A percentile compares a stretch with the other conserved stretches of the same genome.
These are phyloP conservation scores for Saccharomyces uvarum DNA, from an alignment of 1,139 yeast species.

Conservation along the genomic window DNA sequence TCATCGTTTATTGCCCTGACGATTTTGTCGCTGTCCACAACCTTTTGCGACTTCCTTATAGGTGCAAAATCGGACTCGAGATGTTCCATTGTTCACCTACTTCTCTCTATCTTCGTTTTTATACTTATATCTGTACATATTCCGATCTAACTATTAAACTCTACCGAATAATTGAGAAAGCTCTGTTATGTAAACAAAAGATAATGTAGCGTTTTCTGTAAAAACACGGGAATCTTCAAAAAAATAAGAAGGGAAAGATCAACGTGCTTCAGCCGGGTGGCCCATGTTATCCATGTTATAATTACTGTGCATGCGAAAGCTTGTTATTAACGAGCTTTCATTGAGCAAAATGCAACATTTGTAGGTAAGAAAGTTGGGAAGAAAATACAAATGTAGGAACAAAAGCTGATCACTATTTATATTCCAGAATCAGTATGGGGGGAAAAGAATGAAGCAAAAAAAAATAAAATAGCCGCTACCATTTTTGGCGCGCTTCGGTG, in stretches of 20 bases:
- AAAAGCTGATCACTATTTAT: too few relatives aligned
- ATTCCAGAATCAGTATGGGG: too few relatives aligned
- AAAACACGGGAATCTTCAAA: not conserved
- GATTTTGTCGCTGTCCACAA: conserved; percentile 19
- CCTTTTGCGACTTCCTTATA: conserved; percentile 19
- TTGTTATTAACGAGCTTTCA: too few relatives aligned
- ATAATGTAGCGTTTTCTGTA: not conserved
- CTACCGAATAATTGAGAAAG: not conserved
- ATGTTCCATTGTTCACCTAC: not conserved
- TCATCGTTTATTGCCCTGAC: conserved; percentile 14
- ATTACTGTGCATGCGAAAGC: not conserved
- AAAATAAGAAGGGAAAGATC: not conserved
- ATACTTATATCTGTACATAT: not conserved
- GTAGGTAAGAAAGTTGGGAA: not conserved
- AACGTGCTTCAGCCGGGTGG: not conserved
- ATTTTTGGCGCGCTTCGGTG: not conserved
- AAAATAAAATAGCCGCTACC: too few relatives aligned
- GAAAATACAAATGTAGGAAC: too few relatives aligned
- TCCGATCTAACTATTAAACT: not conserved
- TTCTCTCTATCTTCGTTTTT: not conserved
- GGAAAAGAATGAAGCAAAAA: too few relatives aligned
- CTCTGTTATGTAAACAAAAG: not conserved
- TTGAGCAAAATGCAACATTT: not conserved
- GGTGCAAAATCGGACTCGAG: conserved; percentile 21
- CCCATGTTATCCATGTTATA: not conserved